Evolutionary conservation across 129 eudicot genomes (phyloP), one percentile per base, ranked within the genome.

Genomic region (Ambrosia trifida): DNA sequence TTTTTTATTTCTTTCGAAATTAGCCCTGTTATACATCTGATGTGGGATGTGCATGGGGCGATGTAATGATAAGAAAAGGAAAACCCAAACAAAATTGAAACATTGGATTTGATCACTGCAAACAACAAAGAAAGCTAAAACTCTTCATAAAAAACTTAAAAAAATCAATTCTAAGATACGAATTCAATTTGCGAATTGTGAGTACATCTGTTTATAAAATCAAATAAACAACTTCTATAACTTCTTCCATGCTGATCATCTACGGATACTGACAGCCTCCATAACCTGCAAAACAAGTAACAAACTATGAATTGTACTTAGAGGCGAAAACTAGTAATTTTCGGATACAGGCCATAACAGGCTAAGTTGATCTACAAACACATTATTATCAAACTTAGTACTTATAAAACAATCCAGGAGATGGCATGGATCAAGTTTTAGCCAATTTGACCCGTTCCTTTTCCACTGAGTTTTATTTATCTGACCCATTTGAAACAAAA

Each of bases 181-280:
- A 19, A 36, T 57, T 50, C 44, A 54, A 51, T 57, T 19, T 43
- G 38, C 2, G 16, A 11, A 24, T 51, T 43, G 38, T 4, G 16
- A 11, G 40, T 51, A 4, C 52, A 24, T 70, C 62, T 31, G 41
- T 28, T 19, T 36, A 61, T 53, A 73, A 13, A 12, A 73, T 11
- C 30, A 56, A 47, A 53, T 56, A 20, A 56, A 64, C n/a, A 56
- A 52, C 44, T 20, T 74, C 40, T 52, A 41, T 74, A 52, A 58
- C 68, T 58, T 47, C 74, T 58, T 64, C 78, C 44, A 67, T 67
- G 30, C 24, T 4, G 41, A 76, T 69, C 45, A 49, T 49, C 70
- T 79, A 88, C 52, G 11, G 41, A 68, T 85, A 88, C 28, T 60
- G 53, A 69, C 96, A 88, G 58, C 84, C 73, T 49, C 85, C 85